phyloP scores from a whole-genome alignment of 2,329 filamentous ascomycete species.

The Cryphonectria carpinicola region DNA sequence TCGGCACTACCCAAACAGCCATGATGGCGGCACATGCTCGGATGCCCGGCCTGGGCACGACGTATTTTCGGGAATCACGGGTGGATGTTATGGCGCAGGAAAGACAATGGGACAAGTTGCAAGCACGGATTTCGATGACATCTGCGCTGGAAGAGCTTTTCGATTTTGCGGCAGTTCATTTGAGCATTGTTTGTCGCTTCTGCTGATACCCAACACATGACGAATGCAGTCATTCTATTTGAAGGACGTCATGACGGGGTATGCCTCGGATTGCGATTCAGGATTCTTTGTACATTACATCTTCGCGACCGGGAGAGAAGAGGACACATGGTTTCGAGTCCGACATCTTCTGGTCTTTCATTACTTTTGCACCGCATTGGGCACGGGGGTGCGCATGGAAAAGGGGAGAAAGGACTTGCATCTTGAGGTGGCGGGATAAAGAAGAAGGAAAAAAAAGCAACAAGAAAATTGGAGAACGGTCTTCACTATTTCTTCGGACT shows the following conservation, averaged over 20 bases:
- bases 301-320: background rate
- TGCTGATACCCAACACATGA: background rate
- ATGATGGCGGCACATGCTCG: background rate
- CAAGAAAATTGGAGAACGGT: background rate
- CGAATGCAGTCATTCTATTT: background rate
- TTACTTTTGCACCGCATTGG: background rate
- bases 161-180: background rate
- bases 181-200: background rate
- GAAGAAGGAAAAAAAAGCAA: background rate
- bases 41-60: too few species aligned
- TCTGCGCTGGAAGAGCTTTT: background rate
- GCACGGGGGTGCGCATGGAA: background rate
- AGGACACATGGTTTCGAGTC: background rate
- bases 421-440: background rate
- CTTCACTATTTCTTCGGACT: background rate
- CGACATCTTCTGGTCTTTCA: background rate
- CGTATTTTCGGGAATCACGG: background rate
- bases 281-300: background rate
- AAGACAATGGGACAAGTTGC: background rate
- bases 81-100: background rate
- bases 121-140: background rate
- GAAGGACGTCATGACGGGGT: background rate
- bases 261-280: background rate
- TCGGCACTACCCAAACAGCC: background rate
- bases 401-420: background rate